These are phyloP conservation scores for Jatropha multifida DNA, from an alignment of 441 rosid species.

Conservation along the genomic window DNA sequence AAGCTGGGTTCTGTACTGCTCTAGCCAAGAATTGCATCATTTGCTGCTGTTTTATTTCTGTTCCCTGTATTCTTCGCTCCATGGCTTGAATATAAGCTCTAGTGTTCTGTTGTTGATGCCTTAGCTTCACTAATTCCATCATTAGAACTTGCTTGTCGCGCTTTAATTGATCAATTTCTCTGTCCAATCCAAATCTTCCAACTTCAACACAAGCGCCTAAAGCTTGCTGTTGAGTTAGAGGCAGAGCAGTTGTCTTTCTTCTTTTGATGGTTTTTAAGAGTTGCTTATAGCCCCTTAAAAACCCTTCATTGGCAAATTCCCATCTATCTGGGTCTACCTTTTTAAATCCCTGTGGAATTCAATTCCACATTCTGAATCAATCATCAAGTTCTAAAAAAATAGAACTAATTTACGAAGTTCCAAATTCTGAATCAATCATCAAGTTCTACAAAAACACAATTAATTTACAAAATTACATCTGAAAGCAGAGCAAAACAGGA, in stretches of 20 bases:
- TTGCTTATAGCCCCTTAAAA: constrained; percentile 65
- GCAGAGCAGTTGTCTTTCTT: constrained; percentile 45
- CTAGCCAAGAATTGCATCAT: constrained; percentile 86
- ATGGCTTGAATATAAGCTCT: constrained; percentile 54
- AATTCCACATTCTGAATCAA: constrained; percentile 4
- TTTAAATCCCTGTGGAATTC: constrained; percentile 66
- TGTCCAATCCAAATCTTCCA: constrained; percentile 46
- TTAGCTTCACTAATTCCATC: constrained; percentile 69
- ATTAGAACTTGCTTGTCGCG: constrained; percentile 61
- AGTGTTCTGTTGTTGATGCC: constrained; percentile 68
- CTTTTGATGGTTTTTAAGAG: constrained; percentile 68
- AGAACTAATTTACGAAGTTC: background rate
- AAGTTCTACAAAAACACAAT: background rate
- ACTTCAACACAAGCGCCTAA: constrained; percentile 50
- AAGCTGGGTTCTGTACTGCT: constrained; percentile 60
- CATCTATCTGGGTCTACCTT: constrained; percentile 84
- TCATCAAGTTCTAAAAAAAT: background rate
- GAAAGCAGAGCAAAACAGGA: background rate
- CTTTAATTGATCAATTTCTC: constrained; percentile 48
- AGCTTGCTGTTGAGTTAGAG: constrained; percentile 33
- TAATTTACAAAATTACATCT: background rate
- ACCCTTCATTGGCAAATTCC: constrained; percentile 86
- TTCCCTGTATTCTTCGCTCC: constrained; percentile 66
- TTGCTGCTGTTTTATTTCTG: constrained; percentile 76
- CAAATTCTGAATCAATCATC: constrained; percentile 5